Percentiles rank a stretch among this genome's conserved stretches.
Conservation (phyloP, 495 filamentous ascomycete genomes). For the Aspergillus bertholletiae region DNA sequence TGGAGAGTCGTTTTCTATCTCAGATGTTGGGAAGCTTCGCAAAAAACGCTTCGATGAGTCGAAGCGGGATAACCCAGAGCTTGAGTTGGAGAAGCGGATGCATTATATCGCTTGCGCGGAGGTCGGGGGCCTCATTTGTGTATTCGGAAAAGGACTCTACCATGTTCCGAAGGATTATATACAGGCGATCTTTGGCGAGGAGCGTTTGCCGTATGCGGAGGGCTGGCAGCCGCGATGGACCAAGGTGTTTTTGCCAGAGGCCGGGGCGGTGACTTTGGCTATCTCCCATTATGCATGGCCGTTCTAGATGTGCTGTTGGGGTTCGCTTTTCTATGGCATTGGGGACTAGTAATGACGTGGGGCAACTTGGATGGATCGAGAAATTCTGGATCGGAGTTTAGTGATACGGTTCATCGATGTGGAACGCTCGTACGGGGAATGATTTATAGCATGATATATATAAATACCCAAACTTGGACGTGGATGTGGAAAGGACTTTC, state of each 20-base stretch:
- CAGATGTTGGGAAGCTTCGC: constrained; percentile 7
- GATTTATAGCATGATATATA: no score
- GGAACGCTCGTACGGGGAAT: no score
- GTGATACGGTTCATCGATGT: no score
- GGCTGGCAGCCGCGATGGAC: constrained; percentile 13
- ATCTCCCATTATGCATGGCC: constrained; percentile 9
- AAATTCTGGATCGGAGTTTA: no score
- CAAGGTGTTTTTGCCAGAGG: constrained; percentile 7
- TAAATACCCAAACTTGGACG: no score
- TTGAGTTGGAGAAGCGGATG: constrained; percentile 5
- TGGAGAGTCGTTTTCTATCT: background rate
- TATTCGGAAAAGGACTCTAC: constrained; percentile 9
- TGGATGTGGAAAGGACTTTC: no score
- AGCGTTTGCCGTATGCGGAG: constrained; percentile 15
- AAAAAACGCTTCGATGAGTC: constrained; percentile 11
- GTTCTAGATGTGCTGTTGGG: background rate
- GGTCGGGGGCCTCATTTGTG: constrained; percentile 4
- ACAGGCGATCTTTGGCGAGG: constrained; percentile 14
- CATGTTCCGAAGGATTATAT: constrained; percentile 12
- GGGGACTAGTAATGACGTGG: no score
- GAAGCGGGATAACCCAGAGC: background rate
- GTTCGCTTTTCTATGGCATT: no score
- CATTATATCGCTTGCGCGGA: constrained; percentile 11
- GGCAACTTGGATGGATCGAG: no score
- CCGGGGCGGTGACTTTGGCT: constrained; percentile 2